Evolutionary conservation across 345 rosid genomes (phyloP).

Genomic region (Eucalyptus sp.): DNA sequence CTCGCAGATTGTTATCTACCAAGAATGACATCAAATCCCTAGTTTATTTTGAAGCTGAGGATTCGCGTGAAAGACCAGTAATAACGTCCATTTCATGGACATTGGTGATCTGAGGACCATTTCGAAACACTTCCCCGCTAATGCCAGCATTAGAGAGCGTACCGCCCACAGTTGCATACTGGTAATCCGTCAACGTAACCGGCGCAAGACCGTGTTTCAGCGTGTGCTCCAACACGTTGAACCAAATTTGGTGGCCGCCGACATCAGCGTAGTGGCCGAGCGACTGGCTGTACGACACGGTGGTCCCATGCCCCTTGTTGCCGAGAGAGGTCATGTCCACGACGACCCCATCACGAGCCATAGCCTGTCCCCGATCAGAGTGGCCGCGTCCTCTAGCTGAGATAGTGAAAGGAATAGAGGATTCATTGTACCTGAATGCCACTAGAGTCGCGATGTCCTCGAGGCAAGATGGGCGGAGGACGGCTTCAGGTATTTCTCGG

Average conservation of each 20-base stretch:
- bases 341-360: slow-evolving; percentile 26
- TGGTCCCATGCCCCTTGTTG: neutral
- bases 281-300: neutral
- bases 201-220: slow-evolving; percentile 26
- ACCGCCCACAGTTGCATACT: slow-evolving; percentile 29
- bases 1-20: neutral
- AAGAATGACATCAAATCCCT: neutral
- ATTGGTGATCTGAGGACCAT: slow-evolving; percentile 40
- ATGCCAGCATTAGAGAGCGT: slow-evolving; percentile 45
- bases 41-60: neutral
- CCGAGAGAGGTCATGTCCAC: slow-evolving; percentile 29
- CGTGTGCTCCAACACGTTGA: slow-evolving; percentile 17
- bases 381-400: slow-evolving; percentile 36
- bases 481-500: slow-evolving; percentile 11
- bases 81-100: slow-evolving; percentile 35
- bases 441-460: slow-evolving; percentile 15
- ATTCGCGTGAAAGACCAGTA: slow-evolving; percentile 13
- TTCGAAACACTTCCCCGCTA: slow-evolving; percentile 23
- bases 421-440: neutral
- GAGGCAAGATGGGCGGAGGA: slow-evolving; percentile 12
- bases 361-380: slow-evolving; percentile 31
- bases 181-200: slow-evolving; percentile 28
- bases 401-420: neutral
- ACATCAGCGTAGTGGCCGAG: slow-evolving; percentile 18
- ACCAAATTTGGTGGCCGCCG: slow-evolving; percentile 29